Conservation (phyloP, 2,329 filamentous ascomycete species). For the Colletotrichum godetiae region DNA sequence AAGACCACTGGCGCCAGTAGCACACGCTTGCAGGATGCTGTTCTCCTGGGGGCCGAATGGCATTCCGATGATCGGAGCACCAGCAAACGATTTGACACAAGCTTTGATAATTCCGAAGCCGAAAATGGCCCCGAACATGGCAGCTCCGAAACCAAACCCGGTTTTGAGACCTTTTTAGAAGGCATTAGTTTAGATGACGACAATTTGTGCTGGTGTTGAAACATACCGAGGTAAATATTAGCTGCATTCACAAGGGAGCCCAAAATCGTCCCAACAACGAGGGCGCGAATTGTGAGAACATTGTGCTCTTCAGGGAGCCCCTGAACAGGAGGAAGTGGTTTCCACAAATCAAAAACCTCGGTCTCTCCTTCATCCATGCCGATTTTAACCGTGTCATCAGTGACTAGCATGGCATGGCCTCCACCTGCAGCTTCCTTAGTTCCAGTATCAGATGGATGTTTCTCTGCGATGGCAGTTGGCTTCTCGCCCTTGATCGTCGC, state of each 20-base stretch:
- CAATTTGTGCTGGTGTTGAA: neutral
- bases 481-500: too few relatives aligned
- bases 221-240: constrained; percentile 69
- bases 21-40: constrained; percentile 69
- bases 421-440: too few relatives aligned
- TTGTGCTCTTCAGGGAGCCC: constrained; percentile 55
- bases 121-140: constrained; percentile 66
- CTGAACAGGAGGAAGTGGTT: constrained; percentile 54
- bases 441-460: too few relatives aligned
- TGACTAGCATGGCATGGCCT: too few relatives aligned
- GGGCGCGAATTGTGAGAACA: constrained; percentile 66
- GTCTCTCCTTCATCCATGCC: too few relatives aligned
- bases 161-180: neutral
- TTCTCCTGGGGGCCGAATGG: constrained; percentile 71
- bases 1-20: constrained; percentile 68
- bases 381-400: too few relatives aligned
- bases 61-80: constrained; percentile 63
- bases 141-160: constrained; percentile 59
- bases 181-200: neutral
- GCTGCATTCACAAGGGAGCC: constrained; percentile 71
- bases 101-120: constrained; percentile 65
- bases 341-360: constrained; percentile 49
- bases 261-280: constrained; percentile 64
- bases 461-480: too few relatives aligned
- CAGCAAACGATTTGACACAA: constrained; percentile 53